Evolutionary conservation across 108 stramenopile genomes (phyloP), one percentile per base, ranked within the genome.

Genomic region (Chaetoceros muelleri): DNA sequence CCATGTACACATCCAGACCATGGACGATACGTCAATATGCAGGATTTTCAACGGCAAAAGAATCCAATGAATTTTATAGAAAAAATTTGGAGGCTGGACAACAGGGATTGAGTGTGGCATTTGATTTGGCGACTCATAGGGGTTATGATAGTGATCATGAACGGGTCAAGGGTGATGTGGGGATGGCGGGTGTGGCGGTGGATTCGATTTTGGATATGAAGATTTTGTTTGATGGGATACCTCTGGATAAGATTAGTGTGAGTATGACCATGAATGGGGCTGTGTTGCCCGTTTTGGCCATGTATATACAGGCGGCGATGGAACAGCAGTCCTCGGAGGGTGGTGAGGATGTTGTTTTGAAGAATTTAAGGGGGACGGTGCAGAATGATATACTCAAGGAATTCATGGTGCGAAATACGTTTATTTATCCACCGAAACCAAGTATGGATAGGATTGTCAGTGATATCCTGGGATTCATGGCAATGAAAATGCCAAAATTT

Each of bases 311-410:
- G 46, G 83, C 98, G 10, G 98, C 95, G 5, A 72, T 82, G 30
- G 86, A 87, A 61, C 75, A 82, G 55, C 67, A 78, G 24, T 55
- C 66, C 17, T 59, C 25, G 28, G 71, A 75, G 53, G 71, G 51
- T 29, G 61, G 76, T 21, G 71, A 65, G 0, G 57, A 68, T 48
- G 65, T 79, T 34, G 70, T 75, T 20, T 55, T 80, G 69, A 59
- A 65, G 7, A 45, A 72, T 19, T 72, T 99, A 1, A 57, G 80
- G 20, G 98, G 98, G 7, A 99, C 98, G 0, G 95, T 99, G 61
- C 98, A 99, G 63, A 99, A 99, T 73, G 98, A 99, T 60, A 95
- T 99, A 59, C 76, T 99, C 53, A 99, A 99, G 75, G 98, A 99
- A 75, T 94, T 90, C 70, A 89, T 93, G 90, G 90, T 96, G 28